These are phyloP conservation scores for Plantago elongata DNA, from an alignment of 257 asterid genomes.

Conservation along the genomic window DNA sequence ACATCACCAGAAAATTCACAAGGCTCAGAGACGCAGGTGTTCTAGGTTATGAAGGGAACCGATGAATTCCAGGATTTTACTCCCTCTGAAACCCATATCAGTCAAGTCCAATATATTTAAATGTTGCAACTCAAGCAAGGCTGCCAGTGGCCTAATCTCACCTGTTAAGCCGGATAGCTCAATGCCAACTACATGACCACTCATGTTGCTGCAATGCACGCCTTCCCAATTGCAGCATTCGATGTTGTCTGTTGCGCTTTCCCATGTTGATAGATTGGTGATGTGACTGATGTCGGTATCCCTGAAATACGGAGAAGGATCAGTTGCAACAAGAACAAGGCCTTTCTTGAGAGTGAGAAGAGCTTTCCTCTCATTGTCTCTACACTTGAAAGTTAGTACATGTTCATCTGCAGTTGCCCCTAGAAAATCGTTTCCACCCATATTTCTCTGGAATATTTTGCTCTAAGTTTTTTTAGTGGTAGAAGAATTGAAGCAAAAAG, in stretches of 20 bases:
- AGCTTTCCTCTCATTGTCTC: not conserved
- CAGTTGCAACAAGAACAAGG: not conserved
- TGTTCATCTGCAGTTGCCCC: too few species aligned
- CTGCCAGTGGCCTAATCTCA: not conserved
- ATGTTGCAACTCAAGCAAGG: not conserved
- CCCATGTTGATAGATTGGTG: not conserved
- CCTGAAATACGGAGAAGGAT: not conserved
- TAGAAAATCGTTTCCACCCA: too few species aligned
- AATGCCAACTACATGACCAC: not conserved
- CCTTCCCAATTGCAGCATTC: slow-evolving; percentile 3
- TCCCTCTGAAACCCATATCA: not conserved
- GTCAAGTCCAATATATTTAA: not conserved
- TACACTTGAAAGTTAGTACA: not conserved
- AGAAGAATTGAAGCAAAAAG: too few species aligned
- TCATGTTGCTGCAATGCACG: not conserved
- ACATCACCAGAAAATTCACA: too few species aligned
- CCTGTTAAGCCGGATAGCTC: not conserved
- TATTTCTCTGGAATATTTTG: too few species aligned
- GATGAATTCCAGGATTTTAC: not conserved
- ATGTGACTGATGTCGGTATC: not conserved
- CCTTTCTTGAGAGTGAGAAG: slow-evolving; percentile 2
- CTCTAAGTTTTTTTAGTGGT: too few species aligned
- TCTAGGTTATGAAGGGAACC: not conserved
- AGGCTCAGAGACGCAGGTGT: not conserved
- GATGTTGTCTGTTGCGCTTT: not conserved